phyloP scores from a whole-genome alignment of 148 eudicot species.

The Heliamphora exappendiculata region DNA sequence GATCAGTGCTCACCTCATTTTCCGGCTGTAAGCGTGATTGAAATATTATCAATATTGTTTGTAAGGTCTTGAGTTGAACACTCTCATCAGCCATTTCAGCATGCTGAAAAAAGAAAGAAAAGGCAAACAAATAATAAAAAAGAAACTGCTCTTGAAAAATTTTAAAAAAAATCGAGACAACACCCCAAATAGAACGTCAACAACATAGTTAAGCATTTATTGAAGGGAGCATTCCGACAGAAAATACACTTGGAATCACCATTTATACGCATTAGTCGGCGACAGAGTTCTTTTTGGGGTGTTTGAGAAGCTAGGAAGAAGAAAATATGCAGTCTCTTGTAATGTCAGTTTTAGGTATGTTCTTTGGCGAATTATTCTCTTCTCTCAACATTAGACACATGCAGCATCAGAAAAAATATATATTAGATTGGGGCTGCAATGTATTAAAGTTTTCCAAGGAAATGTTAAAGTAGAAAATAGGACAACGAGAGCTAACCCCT shows the following conservation, averaged over 20 bases:
- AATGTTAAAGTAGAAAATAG: no score
- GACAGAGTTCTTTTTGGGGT: no score
- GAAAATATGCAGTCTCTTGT: neutral
- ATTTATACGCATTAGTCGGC: no score
- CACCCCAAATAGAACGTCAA: neutral
- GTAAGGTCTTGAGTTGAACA: constrained; percentile 90
- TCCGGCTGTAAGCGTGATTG: constrained; percentile 90
- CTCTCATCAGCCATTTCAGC: constrained; percentile 96
- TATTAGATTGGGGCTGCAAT: neutral
- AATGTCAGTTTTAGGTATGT: neutral
- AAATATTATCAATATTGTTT: constrained; percentile 81
- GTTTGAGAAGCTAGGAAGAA: neutral
- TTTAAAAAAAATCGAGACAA: neutral
- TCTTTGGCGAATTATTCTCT: neutral
- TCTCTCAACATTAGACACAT: neutral
- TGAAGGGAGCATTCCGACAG: neutral
- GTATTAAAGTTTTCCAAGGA: no score
- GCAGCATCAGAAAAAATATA: neutral
- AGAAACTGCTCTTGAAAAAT: neutral
- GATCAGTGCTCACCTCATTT: constrained; percentile 53
- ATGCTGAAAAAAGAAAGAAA: constrained; percentile 45
- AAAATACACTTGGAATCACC: neutral
- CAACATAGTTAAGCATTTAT: neutral
- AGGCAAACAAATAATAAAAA: neutral
- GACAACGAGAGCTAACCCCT: no score